A percentile compares a stretch with the other conserved stretches of the same genome.
phyloP scores from a whole-genome alignment of 176 grass and related monocot genomes.

The Coix lacrymajobi region DNA sequence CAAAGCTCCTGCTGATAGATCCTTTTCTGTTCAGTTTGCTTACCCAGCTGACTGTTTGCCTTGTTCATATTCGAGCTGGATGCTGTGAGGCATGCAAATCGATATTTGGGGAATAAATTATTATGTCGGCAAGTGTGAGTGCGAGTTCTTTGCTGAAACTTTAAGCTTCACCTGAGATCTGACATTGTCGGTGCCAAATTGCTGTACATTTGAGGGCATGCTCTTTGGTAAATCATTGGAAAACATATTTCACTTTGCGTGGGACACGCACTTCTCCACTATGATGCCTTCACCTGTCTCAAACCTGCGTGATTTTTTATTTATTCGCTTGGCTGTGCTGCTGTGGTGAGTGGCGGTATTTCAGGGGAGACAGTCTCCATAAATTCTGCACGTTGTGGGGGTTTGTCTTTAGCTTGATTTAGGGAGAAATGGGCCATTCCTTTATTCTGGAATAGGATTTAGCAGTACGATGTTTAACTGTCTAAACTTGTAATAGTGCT shows the following conservation, averaged over 20 bases:
- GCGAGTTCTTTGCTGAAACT: slow-evolving; percentile 27
- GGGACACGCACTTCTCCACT: neutral
- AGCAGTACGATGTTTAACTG: neutral
- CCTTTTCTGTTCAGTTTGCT: neutral
- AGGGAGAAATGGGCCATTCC: neutral
- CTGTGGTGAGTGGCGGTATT: slow-evolving; percentile 9
- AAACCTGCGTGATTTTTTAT: neutral
- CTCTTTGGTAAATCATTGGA: slow-evolving; percentile 4
- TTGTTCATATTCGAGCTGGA: neutral
- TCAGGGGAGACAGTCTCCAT: slow-evolving; percentile 30
- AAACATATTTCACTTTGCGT: slow-evolving; percentile 21
- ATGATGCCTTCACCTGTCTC: neutral
- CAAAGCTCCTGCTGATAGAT: neutral
- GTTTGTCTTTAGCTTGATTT: slow-evolving; percentile 12
- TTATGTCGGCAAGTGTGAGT: slow-evolving; percentile 10
- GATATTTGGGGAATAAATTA: slow-evolving; percentile 17
- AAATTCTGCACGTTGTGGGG: slow-evolving; percentile 31
- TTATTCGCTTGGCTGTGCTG: neutral
- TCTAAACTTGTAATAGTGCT: neutral
- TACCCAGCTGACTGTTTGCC: neutral
- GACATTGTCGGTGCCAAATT: slow-evolving; percentile 15
- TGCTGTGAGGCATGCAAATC: neutral
- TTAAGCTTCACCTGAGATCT: slow-evolving; percentile 27
- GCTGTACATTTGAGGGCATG: slow-evolving; percentile 9
- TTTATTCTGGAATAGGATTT: slow-evolving; percentile 11